Percentiles rank a stretch among this genome's conserved stretches.
phyloP scores from a whole-genome alignment of 768 basidiomycete genomes.

The Daedaleopsis nitida region DNA sequence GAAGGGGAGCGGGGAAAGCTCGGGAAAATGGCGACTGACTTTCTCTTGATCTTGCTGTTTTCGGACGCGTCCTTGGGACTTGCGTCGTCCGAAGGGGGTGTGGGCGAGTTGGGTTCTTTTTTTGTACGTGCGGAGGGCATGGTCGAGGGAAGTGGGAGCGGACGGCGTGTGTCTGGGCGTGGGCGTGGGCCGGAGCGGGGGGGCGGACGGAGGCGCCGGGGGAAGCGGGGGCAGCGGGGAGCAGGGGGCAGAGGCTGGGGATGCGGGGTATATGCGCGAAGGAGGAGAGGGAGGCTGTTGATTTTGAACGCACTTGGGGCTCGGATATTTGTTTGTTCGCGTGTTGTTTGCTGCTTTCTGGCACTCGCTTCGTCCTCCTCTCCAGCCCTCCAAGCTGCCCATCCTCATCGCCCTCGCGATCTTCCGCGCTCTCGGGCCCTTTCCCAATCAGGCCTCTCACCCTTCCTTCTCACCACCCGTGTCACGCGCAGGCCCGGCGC shows the following conservation, averaged over 20 bases:
- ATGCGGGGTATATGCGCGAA: background rate
- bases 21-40: slow-evolving; percentile 61
- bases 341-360: slow-evolving; percentile 19
- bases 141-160: slow-evolving; percentile 29
- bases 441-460: slow-evolving; percentile 5
- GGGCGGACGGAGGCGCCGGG: slow-evolving; percentile 3
- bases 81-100: slow-evolving; percentile 67
- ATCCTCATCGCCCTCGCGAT: background rate
- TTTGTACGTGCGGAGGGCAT: slow-evolving; percentile 73
- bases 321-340: slow-evolving; percentile 26
- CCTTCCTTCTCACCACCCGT: slow-evolving; percentile 1
- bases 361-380: background rate
- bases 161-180: slow-evolving; percentile 27
- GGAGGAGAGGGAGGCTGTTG: slow-evolving; percentile 8
- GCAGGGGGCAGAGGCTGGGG: slow-evolving; percentile 1
- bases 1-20: slow-evolving; percentile 54
- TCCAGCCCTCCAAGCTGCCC: background rate
- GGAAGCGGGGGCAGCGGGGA: slow-evolving; percentile 7
- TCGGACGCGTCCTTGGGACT: slow-evolving; percentile 59
- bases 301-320: slow-evolving; percentile 20
- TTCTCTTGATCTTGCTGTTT: slow-evolving; percentile 78
- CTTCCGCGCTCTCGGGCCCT: slow-evolving; percentile 1
- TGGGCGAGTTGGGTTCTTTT: slow-evolving; percentile 63
- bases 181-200: slow-evolving; percentile 27
- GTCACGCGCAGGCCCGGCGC: slow-evolving; percentile 1